Conservation (phyloP, 2,329 filamentous ascomycete genomes). For the Neoscytalidium dimidiatum region DNA sequence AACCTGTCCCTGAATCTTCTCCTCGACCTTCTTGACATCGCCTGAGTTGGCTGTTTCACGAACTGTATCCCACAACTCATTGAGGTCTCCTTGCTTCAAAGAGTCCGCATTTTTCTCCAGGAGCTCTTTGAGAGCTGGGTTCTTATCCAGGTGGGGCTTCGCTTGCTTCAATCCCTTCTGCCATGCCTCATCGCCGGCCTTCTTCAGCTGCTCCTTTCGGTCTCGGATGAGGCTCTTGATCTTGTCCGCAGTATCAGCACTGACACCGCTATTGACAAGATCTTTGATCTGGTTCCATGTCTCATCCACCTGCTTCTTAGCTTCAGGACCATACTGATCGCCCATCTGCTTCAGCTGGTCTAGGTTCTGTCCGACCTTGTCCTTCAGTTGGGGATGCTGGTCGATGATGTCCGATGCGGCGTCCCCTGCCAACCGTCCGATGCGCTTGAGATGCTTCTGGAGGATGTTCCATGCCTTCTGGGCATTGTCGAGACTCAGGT, state of each 20-base stretch:
- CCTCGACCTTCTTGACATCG: constrained; percentile 59
- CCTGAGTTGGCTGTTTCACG: constrained; percentile 64
- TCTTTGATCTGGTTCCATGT: constrained; percentile 69
- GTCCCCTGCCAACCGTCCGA: constrained; percentile 64
- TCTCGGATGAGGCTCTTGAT: constrained; percentile 66
- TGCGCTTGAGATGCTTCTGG: constrained; percentile 60
- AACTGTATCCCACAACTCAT: constrained; percentile 64
- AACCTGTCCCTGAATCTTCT: constrained; percentile 61
- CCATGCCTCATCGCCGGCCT: constrained; percentile 72
- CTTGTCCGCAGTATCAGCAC: constrained; percentile 55
- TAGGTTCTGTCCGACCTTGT: constrained; percentile 68
- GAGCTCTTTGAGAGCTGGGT: constrained; percentile 71
- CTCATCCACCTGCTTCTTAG: constrained; percentile 73
- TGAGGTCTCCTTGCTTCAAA: constrained; percentile 67
- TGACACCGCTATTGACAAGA: constrained; percentile 64
- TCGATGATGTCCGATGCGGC: constrained; percentile 66
- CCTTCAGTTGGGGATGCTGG: constrained; percentile 72
- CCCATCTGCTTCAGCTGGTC: constrained; percentile 70
- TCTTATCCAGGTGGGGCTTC: constrained; percentile 74
- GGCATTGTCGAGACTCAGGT: constrained; percentile 63
- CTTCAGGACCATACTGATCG: constrained; percentile 71
- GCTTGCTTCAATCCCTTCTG: constrained; percentile 70
- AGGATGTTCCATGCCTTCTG: constrained; percentile 64
- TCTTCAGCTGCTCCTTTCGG: constrained; percentile 66
- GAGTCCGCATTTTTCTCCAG: constrained; percentile 69